Evolutionary conservation across 192 early-diverging fungal species (phyloP).

Genomic region (Coemansia guatemalensis): DNA sequence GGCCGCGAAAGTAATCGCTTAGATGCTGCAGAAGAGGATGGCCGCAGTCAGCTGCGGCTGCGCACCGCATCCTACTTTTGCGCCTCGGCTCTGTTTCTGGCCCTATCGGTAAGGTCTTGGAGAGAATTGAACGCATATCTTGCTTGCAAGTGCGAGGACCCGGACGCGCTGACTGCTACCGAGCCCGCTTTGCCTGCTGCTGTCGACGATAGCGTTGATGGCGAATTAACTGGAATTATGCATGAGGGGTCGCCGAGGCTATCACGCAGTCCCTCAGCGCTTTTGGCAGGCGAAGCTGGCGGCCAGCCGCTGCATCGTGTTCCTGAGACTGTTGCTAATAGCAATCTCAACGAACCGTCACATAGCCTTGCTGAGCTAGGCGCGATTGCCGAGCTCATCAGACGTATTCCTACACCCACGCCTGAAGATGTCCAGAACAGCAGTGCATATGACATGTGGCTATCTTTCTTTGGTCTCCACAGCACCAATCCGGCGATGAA

Average conservation of each 20-base stretch:
- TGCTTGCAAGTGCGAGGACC: background rate
- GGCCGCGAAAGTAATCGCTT: background rate
- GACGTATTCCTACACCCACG: background rate
- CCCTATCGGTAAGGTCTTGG: slow-evolving; percentile 30
- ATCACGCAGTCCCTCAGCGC: slow-evolving; percentile 11
- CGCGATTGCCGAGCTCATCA: background rate
- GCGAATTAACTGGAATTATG: slow-evolving; percentile 11
- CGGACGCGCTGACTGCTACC: background rate
- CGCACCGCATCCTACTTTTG: slow-evolving; percentile 39
- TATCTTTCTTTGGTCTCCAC: slow-evolving; percentile 26
- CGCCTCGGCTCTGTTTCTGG: slow-evolving; percentile 33
- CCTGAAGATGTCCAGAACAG: background rate
- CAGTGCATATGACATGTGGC: slow-evolving; percentile 12
- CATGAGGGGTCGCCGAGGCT: slow-evolving; percentile 31
- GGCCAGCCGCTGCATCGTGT: background rate
- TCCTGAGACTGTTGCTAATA: background rate
- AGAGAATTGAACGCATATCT: slow-evolving; percentile 25
- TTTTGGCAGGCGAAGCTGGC: slow-evolving; percentile 1
- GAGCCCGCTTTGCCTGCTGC: background rate
- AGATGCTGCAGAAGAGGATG: background rate
- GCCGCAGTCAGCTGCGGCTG: slow-evolving; percentile 10
- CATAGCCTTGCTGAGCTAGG: background rate
- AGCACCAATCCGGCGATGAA: slow-evolving; percentile 21
- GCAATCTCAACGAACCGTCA: background rate
- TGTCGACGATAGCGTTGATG: background rate